Base-by-base conservation (phyloP, 2,329 filamentous ascomycete genomes). In the Elsinoe perseae region DNA sequence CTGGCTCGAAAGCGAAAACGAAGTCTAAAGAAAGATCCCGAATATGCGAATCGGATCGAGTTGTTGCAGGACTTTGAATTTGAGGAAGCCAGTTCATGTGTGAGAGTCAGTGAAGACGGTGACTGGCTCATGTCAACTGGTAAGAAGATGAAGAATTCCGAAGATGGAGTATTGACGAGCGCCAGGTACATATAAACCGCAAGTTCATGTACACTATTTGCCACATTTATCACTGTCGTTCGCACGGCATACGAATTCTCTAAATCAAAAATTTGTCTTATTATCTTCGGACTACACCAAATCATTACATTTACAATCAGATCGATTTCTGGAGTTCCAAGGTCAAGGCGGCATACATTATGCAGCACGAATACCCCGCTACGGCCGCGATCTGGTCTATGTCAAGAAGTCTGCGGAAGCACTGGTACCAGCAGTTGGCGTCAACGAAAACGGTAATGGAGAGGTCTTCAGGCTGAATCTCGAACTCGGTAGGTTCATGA, bases 21-120 rank as follows among this genome's bases (percentile, higher is more conserved):
- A 69, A 95, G 88, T 68, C 75, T 96, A 64, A 97, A 97, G 73
- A 84, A 92, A 63, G 92, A 97, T 68, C 79, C 87, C 59, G 92
- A 96, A 68, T 97, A 92, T 72, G 86, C 91, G 61, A 95, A 90
- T 70, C 86, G 93, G 62, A 85, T 98, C 64, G 93, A 98, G 72
- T 78, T 98, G 57, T 80, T 98, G 34, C 93, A 98, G 67, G 93
- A 98, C 68, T 98, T 98, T 70, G 91, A 95, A 68, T 97, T 98
- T 66, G 91, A 96, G 66, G 91, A 95, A 73, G 92, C 95, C 38
- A 95, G 90, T 68, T 83, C 85, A 63, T 96, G 92, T 68, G 83
- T 98, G 61, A 82, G 89, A 50, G 82, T 93, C 61, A 95, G 89
- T 64, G 91, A 95, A 58, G 93, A 98, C 80, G 92, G 92, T 50